A percentile compares a stretch with the other conserved stretches of the same genome.
These are phyloP conservation scores for Talinum fruticosum DNA, from an alignment of 148 eudicot genomes.

Conservation along the genomic window DNA sequence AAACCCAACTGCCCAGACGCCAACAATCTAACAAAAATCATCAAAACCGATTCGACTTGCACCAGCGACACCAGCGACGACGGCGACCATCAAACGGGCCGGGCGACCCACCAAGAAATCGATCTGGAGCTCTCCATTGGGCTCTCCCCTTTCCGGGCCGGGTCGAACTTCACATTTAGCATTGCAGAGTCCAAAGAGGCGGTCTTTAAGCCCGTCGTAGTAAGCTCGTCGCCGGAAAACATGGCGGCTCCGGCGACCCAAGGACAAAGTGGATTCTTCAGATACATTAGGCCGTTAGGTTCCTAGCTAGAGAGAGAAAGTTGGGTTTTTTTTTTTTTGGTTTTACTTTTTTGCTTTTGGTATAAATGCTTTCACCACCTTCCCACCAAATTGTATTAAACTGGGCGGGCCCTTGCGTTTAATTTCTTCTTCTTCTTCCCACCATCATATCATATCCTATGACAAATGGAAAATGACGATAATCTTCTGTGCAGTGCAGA, in stretches of 20 bases:
- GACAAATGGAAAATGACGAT: neutral
- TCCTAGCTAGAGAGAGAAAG: neutral
- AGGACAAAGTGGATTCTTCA: constrained; percentile 15
- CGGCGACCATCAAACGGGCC: constrained; percentile 19
- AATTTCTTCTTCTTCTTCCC: neutral
- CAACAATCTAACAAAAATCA: neutral
- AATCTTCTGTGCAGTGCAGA: neutral
- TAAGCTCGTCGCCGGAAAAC: constrained; percentile 9
- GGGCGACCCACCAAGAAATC: constrained; percentile 13
- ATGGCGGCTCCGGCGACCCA: neutral
- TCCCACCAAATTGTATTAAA: constrained; percentile 14
- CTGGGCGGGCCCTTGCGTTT: neutral
- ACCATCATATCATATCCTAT: neutral
- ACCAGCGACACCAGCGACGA: constrained; percentile 63
- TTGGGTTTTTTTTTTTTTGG: neutral
- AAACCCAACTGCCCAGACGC: constrained; percentile 8
- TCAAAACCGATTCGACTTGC: constrained; percentile 37
- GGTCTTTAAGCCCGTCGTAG: neutral
- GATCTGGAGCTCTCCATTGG: constrained; percentile 69
- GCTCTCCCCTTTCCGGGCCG: constrained; percentile 35
- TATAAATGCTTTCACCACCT: neutral
- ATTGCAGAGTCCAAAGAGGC: constrained; percentile 5
- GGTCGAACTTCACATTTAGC: neutral
- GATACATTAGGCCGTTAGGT: constrained; percentile 20
- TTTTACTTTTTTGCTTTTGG: neutral